phyloP scores from a whole-genome alignment of 352 stramenopile species.

The Blastocystis sp. region DNA sequence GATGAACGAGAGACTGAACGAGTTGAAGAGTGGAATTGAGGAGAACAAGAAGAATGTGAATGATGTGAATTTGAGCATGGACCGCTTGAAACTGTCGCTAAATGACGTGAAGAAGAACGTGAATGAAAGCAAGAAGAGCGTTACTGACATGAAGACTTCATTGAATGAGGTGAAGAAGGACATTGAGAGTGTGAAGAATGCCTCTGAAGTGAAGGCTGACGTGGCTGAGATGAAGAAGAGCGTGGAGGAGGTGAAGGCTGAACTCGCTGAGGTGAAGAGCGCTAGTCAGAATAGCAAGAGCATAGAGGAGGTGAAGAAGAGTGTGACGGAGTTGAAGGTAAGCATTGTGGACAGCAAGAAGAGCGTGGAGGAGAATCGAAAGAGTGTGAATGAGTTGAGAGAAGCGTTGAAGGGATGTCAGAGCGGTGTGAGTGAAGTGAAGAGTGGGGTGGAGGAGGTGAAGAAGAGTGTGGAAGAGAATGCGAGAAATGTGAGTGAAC shows the following conservation, averaged over 20 bases:
- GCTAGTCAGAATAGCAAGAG: neutral
- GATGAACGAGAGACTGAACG: neutral
- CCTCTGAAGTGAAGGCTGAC: neutral
- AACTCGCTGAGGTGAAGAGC: neutral
- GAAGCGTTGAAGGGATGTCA: neutral
- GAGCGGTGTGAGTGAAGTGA: neutral
- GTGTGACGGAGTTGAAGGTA: neutral
- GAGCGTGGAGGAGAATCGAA: neutral
- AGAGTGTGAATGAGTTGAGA: neutral
- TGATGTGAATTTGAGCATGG: neutral
- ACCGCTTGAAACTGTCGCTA: neutral
- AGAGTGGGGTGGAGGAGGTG: neutral
- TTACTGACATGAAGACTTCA: neutral
- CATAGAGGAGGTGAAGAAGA: neutral
- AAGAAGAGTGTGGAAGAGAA: neutral
- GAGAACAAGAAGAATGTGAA: constrained; percentile 20
- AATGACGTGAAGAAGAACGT: neutral
- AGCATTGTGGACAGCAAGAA: neutral
- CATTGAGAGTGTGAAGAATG: neutral
- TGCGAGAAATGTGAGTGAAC: neutral
- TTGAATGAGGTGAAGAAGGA: constrained; percentile 22
- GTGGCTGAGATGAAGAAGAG: neutral
- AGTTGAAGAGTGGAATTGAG: neutral
- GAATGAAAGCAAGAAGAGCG: neutral
- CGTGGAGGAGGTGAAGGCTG: neutral